A percentile compares a stretch with the other conserved stretches of the same genome.
These are phyloP conservation scores for Dendrobium huoshanense DNA, from an alignment of 106 monocot genomes.

Conservation along the genomic window DNA sequence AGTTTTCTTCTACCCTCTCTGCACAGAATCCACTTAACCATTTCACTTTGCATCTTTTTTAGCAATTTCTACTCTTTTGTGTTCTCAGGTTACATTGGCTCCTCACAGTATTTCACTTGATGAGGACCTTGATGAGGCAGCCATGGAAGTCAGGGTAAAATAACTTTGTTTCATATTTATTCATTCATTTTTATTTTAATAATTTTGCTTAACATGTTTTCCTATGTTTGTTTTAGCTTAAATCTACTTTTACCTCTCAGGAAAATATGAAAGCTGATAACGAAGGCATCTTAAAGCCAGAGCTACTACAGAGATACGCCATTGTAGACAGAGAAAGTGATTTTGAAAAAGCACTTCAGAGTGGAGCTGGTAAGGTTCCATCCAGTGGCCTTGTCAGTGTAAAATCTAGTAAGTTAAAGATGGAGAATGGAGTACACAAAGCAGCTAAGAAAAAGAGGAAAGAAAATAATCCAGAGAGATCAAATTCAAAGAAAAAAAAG, in stretches of 20 bases:
- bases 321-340: constrained; percentile 44
- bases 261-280: constrained; percentile 49
- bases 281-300: constrained; percentile 29
- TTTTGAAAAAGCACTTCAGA: constrained; percentile 55
- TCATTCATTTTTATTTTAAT: not conserved
- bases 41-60: no score
- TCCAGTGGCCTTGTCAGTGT: constrained; percentile 72
- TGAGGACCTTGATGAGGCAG: constrained; percentile 78
- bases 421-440: constrained; percentile 18
- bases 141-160: constrained; percentile 63
- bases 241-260: constrained; percentile 23
- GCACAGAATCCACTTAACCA: no score
- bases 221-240: not conserved
- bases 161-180: not conserved
- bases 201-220: not conserved
- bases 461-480: constrained; percentile 22
- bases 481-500: constrained; percentile 44
- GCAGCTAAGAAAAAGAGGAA: constrained; percentile 36
- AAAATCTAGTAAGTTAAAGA: constrained; percentile 35
- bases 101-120: constrained; percentile 69
- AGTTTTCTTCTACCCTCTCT: no score
- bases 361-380: constrained; percentile 36
- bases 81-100: constrained; percentile 34
- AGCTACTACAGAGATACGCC: constrained; percentile 48
- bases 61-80: not conserved